Conservation (phyloP, 352 stramenopile species). For the Phytophthora macrochlamydospora region DNA sequence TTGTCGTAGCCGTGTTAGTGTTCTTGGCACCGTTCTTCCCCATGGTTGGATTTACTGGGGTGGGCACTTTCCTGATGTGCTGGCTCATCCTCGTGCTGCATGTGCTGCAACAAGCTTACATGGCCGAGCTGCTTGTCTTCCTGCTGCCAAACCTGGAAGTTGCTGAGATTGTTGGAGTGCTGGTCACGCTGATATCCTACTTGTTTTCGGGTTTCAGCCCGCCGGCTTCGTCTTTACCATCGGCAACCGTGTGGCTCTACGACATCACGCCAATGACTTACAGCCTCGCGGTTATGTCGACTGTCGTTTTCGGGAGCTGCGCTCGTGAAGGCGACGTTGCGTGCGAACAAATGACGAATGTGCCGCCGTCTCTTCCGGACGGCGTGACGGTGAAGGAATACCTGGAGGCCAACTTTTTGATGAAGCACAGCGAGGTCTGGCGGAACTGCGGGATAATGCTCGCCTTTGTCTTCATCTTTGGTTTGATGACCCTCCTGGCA, state of each 20-base stretch:
- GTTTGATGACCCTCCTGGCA: slow-evolving; percentile 18
- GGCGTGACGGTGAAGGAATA: not conserved
- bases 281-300: slow-evolving; percentile 28
- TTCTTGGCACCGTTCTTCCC: slow-evolving; percentile 10
- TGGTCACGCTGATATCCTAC: slow-evolving; percentile 28
- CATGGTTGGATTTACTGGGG: slow-evolving; percentile 14
- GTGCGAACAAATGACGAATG: not conserved
- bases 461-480: slow-evolving; percentile 10
- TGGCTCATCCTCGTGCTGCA: slow-evolving; percentile 14
- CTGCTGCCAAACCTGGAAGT: slow-evolving; percentile 23
- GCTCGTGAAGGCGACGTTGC: not conserved
- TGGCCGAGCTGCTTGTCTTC: slow-evolving; percentile 23
- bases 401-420: slow-evolving; percentile 1
- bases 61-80: slow-evolving; percentile 26
- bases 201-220: slow-evolving; percentile 35
- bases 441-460: not conserved
- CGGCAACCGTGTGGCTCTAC: slow-evolving; percentile 3
- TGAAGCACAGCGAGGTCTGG: not conserved
- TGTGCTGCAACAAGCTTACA: slow-evolving; percentile 23
- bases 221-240: slow-evolving; percentile 26
- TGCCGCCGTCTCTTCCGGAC: not conserved
- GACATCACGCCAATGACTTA: slow-evolving; percentile 27
- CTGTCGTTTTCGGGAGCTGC: slow-evolving; percentile 30
- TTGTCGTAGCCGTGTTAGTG: not conserved
- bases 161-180: slow-evolving; percentile 12